These are phyloP conservation scores for Podosphaera xanthii DNA, from an alignment of 2,329 filamentous ascomycete species.

Conservation along the genomic window DNA sequence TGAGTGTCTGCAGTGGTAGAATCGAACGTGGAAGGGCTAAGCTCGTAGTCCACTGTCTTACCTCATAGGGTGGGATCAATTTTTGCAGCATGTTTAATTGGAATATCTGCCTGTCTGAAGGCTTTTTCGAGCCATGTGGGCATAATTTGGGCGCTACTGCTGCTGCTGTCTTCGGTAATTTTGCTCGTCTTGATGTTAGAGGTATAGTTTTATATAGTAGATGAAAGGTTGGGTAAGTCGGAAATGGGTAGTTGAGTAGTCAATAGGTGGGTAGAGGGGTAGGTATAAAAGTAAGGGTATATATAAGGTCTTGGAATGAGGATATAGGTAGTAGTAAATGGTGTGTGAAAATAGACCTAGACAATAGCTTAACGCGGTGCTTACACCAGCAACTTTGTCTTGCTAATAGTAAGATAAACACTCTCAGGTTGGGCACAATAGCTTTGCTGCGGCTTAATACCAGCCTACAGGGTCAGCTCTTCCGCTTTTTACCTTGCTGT, in stretches of 20 bases:
- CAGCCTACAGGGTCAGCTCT: not conserved
- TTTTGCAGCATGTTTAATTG: no score
- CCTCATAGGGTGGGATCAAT: no score
- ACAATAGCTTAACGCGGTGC: no score
- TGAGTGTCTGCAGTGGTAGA: not conserved
- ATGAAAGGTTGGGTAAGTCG: not conserved
- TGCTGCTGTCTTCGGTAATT: not conserved
- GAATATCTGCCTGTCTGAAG: conserved; percentile 9
- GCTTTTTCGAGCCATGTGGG: not conserved
- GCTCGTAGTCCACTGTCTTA: no score
- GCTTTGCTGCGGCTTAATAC: not conserved
- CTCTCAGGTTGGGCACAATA: not conserved
- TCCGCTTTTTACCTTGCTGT: not conserved
- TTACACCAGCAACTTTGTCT: no score
- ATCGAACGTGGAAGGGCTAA: not conserved
- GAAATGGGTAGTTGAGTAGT: not conserved
- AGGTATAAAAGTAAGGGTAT: not conserved
- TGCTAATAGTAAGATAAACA: not conserved
- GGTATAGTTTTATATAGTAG: not conserved
- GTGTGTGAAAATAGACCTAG: not conserved
- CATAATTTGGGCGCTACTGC: not conserved
- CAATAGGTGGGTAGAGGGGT: not conserved
- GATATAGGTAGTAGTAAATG: not conserved
- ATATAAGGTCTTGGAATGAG: no score
- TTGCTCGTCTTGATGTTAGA: not conserved